phyloP scores from a whole-genome alignment of 345 rosid genomes.

The Eucalyptus curtisii region DNA sequence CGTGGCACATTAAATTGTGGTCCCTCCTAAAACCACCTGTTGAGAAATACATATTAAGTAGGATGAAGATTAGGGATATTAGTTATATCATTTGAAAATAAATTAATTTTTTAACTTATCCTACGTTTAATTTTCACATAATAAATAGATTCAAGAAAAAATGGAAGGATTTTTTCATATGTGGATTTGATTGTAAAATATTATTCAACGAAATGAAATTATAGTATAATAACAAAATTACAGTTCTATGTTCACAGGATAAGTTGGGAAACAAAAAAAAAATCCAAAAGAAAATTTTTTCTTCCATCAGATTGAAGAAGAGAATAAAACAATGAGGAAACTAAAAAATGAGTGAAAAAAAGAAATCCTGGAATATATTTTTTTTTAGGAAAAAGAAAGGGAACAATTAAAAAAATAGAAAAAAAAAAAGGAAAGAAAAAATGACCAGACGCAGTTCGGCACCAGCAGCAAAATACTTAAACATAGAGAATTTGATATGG shows the following conservation, averaged over 20 bases:
- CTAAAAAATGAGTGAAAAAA: background rate
- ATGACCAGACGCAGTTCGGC: background rate
- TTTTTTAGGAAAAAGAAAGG: background rate
- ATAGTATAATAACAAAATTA: background rate
- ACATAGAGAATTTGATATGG: background rate
- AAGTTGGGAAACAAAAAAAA: background rate
- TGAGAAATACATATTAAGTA: background rate
- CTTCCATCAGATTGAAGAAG: background rate
- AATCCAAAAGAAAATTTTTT: background rate
- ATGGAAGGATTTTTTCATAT: background rate
- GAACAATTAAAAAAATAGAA: background rate
- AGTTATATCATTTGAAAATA: background rate
- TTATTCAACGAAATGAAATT: background rate
- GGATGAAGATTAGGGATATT: background rate
- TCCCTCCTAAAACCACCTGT: background rate
- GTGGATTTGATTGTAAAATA: background rate
- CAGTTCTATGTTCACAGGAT: background rate
- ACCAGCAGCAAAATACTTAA: background rate
- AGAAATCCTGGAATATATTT: background rate
- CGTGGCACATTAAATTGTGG: background rate
- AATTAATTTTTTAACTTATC: background rate
- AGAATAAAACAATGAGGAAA: background rate
- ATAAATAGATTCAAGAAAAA: background rate
- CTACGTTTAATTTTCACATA: background rate
- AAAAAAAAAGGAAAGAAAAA: background rate